Evolutionary conservation across 1,284 basidiomycete species (phyloP), one percentile per base, ranked within the genome.

Genomic region (Trametes versicolor): DNA sequence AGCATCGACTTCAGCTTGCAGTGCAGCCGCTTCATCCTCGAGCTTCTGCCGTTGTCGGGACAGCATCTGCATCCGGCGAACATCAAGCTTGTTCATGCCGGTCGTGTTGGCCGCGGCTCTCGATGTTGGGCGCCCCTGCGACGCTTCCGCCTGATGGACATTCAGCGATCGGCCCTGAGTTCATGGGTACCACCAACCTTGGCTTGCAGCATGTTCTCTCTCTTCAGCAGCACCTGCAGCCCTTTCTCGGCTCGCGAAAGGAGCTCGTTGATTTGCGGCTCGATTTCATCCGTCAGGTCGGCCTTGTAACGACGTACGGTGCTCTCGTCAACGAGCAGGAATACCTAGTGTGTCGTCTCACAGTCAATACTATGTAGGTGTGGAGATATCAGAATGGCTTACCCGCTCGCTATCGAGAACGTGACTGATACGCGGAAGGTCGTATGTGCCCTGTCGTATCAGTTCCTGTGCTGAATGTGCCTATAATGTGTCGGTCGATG

Each of bases 221-320:
- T 85, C 78, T 87, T 89, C 68, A 82, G 77, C 61, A 93, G 75
- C 10, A 79, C 73, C 45, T 85, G 82, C 34, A 92, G 76, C 1
- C 90, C 91, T 70, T 85, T 87, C 72, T 91, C 87, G 1, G 91
- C 87, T n/a, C 86, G 84, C 61, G 87, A 82, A 27, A 92, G 83
- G 23, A 93, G 83, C 68, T 92, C 91, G 55, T 82, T 85, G 29
- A 93, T 88, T 36, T 89, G 85, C n/a, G 92, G 92, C 66, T 93
- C 91, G 13, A 93, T 86, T 75, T 93, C 91, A 59, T 92, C 90
- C 1, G 85, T 86, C 23, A 93, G 80, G 62, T 90, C 89, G 2
- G 87, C 78, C 70, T 92, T 91, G 78, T 93, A 92, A 76, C 79
- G 82, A 59, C 83, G 82, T 25, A 93, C 84, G 0, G 87, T 92